A percentile compares a stretch with the other conserved stretches of the same genome.
Evolutionary conservation across 1,139 yeast genomes (phyloP).

Genomic region (Blastobotrys petasosporus): DNA sequence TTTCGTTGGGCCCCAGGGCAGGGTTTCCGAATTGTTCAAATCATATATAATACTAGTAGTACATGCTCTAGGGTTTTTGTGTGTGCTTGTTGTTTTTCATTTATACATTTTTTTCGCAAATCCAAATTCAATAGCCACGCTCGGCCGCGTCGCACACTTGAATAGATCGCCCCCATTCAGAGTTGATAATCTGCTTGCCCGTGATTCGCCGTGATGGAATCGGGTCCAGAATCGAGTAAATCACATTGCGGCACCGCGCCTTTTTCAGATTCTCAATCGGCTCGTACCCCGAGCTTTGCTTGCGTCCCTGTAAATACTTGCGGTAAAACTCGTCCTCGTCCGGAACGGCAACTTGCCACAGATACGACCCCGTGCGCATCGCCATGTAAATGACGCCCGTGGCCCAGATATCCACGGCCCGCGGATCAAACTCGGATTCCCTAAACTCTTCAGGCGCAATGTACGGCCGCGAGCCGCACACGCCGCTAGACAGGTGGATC

Average conservation of each 20-base stretch:
- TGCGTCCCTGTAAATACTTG: slow-evolving; percentile 68
- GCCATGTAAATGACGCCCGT: slow-evolving; percentile 98
- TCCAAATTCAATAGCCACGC: background rate
- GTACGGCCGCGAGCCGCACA: slow-evolving; percentile 89
- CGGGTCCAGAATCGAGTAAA: slow-evolving; percentile 88
- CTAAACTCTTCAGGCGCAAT: slow-evolving; percentile 94
- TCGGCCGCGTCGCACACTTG: slow-evolving; percentile 66
- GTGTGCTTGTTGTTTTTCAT: background rate
- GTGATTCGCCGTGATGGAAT: slow-evolving; percentile 78
- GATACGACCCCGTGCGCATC: slow-evolving; percentile 91
- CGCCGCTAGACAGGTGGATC: slow-evolving; percentile 74
- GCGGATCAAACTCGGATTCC: slow-evolving; percentile 72
- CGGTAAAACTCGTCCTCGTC: slow-evolving; percentile 74
- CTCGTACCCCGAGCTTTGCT: slow-evolving; percentile 78
- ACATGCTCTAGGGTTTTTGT: background rate
- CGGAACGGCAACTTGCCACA: slow-evolving; percentile 78
- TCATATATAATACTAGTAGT: background rate
- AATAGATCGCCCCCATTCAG: slow-evolving; percentile 95
- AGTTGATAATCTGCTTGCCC: slow-evolving; percentile 78
- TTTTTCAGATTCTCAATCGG: slow-evolving; percentile 81
- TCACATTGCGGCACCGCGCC: slow-evolving; percentile 80
- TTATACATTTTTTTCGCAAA: no score
- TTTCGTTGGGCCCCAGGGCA: no score
- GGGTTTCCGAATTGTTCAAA: no score
- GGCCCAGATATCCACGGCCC: slow-evolving; percentile 94